Evolutionary conservation across 2,329 filamentous ascomycete species (phyloP).

Genomic region (Stagonosporopsis cucurbitacearum): DNA sequence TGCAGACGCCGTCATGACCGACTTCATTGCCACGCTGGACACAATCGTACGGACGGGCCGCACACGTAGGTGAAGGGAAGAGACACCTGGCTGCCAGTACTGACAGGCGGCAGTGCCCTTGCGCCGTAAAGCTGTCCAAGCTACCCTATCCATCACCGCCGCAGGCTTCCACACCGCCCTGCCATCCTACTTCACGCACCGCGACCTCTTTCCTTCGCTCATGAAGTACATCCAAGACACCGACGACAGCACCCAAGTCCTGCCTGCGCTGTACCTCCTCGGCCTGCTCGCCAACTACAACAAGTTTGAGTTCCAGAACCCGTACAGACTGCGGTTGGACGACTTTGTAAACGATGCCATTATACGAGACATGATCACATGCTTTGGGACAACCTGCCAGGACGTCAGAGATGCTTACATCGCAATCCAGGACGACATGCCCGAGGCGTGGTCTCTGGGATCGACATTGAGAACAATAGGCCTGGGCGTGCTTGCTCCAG

Average conservation of each 20-base stretch:
- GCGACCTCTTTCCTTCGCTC: conserved; percentile 89
- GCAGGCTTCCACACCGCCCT: conserved; percentile 96
- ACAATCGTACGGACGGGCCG: conserved; percentile 79
- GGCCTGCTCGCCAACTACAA: conserved; percentile 96
- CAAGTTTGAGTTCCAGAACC: conserved; percentile 98
- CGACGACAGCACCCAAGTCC: conserved; percentile 64
- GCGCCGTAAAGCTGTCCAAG: conserved; percentile 79
- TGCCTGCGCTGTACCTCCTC: conserved; percentile 80
- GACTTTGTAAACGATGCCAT: conserved; percentile 93
- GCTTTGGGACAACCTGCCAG: conserved; percentile 75
- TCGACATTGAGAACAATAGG: conserved; percentile 85
- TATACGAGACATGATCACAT: conserved; percentile 80
- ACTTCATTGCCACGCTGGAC: conserved; percentile 85
- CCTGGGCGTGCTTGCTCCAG: conserved; percentile 75
- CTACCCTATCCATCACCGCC: conserved; percentile 82
- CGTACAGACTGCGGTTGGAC: conserved; percentile 87
- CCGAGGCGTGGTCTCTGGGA: conserved; percentile 85
- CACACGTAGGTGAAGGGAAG: conserved; percentile 61
- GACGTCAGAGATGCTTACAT: conserved; percentile 77
- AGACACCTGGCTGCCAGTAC: not conserved
- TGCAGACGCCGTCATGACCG: conserved; percentile 84
- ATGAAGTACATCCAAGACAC: conserved; percentile 93
- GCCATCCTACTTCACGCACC: conserved; percentile 91
- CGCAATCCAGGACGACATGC: conserved; percentile 85
- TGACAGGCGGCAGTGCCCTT: conserved; percentile 64